Percentiles rank a stretch among this genome's conserved stretches.
Evolutionary conservation across 192 early-diverging fungal species (phyloP).

Genomic region (Entrophospora sp.): DNA sequence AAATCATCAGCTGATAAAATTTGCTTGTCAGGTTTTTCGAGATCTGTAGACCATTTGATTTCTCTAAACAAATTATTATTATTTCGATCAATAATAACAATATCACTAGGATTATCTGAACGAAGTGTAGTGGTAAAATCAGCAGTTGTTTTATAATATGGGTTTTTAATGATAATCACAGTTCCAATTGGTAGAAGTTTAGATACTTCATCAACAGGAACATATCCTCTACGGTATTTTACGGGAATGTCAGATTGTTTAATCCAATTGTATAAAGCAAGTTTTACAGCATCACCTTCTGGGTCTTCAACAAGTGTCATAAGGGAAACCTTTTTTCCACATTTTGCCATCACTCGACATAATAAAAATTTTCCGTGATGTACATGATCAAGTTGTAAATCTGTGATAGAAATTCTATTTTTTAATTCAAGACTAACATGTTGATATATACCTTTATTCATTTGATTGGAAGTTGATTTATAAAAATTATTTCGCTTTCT

Average conservation of each 20-base stretch:
- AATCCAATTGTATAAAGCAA: conserved; percentile 1
- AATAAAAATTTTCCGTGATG: background rate
- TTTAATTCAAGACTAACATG: background rate
- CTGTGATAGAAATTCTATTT: background rate
- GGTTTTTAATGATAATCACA: background rate
- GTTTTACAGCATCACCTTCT: background rate
- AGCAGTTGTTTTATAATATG: background rate
- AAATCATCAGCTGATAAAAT: background rate
- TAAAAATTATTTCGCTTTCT: background rate
- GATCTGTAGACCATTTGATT: background rate
- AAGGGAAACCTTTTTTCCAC: background rate
- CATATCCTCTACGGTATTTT: background rate
- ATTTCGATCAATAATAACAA: background rate
- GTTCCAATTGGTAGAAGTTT: background rate
- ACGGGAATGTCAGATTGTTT: background rate
- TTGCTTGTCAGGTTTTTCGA: background rate
- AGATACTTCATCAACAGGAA: background rate
- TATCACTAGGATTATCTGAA: background rate
- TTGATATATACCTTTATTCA: background rate
- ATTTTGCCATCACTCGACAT: background rate
- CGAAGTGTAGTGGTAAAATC: background rate
- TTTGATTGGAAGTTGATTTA: background rate
- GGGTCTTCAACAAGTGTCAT: background rate
- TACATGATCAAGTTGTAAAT: background rate
- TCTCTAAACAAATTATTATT: background rate